Evolutionary conservation across 176 grass and related monocot genomes (phyloP).

Genomic region (Carex myosuroides): DNA sequence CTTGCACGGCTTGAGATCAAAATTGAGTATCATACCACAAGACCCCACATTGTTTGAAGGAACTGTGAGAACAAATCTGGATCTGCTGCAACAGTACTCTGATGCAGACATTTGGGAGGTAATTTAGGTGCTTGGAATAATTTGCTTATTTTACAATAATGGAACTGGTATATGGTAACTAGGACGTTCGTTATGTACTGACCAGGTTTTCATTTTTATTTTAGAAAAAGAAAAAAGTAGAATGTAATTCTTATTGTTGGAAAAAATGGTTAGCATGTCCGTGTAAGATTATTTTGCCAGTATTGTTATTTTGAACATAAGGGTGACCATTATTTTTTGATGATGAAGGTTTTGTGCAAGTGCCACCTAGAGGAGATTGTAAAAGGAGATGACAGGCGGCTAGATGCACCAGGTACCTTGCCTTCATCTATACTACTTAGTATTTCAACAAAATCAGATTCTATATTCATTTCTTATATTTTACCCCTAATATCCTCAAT

Average conservation of each 20-base stretch:
- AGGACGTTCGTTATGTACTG: neutral
- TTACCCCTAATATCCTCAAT: neutral
- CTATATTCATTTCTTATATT: neutral
- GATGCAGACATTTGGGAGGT: conserved; percentile 88
- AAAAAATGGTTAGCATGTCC: neutral
- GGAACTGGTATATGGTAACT: neutral
- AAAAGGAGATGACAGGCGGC: conserved; percentile 54
- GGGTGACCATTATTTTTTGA: neutral
- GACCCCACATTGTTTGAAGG: conserved; percentile 90
- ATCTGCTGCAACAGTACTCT: conserved; percentile 54
- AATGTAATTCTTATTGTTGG: neutral
- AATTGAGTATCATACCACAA: conserved; percentile 87
- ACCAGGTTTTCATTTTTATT: neutral
- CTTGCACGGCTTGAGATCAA: conserved; percentile 65
- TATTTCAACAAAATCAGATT: neutral
- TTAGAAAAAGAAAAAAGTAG: neutral
- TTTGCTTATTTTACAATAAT: neutral
- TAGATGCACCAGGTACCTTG: conserved; percentile 62
- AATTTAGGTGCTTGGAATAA: neutral
- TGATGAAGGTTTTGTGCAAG: conserved; percentile 51
- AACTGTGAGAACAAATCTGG: conserved; percentile 66
- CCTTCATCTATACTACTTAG: neutral
- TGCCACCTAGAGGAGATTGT: conserved; percentile 56
- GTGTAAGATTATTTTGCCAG: neutral
- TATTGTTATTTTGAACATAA: neutral